These are phyloP conservation scores for Diplotaxis tenuifolia DNA, from an alignment of 345 rosid species.

Conservation along the genomic window DNA sequence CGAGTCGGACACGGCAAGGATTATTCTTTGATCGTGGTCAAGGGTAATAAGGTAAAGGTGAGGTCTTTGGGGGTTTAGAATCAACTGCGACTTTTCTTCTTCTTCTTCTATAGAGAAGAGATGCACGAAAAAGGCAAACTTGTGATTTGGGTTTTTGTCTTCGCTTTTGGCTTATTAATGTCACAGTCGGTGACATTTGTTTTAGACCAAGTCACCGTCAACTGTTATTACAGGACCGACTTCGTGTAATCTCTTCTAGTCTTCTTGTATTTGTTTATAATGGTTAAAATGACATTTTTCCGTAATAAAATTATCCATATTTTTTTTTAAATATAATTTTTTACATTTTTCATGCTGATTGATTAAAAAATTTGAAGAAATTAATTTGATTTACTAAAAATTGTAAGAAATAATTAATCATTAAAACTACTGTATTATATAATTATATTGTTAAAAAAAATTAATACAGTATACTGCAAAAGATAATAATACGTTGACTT, in stretches of 20 bases:
- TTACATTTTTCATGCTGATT: no score
- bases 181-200: neutral
- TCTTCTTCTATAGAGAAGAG: neutral
- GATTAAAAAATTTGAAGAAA: no score
- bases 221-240: neutral
- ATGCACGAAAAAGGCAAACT: conserved; percentile 20
- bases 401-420: no score
- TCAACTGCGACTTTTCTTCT: conserved; percentile 31
- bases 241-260: neutral
- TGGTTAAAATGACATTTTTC: no score
- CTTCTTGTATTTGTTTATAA: neutral
- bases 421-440: no score
- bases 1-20: conserved; percentile 22
- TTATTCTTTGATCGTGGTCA: conserved; percentile 7
- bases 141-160: conserved; percentile 25
- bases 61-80: conserved; percentile 8
- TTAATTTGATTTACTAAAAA: neutral
- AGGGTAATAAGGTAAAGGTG: neutral
- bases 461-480: no score
- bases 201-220: conserved; percentile 23
- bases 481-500: neutral
- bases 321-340: no score
- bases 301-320: neutral
- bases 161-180: neutral
- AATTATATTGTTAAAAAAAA: no score